A percentile compares a stretch with the other conserved stretches of the same genome.
Evolutionary conservation across 805 yeast species (phyloP).

Genomic region (Nakazawaea wyomingensis): DNA sequence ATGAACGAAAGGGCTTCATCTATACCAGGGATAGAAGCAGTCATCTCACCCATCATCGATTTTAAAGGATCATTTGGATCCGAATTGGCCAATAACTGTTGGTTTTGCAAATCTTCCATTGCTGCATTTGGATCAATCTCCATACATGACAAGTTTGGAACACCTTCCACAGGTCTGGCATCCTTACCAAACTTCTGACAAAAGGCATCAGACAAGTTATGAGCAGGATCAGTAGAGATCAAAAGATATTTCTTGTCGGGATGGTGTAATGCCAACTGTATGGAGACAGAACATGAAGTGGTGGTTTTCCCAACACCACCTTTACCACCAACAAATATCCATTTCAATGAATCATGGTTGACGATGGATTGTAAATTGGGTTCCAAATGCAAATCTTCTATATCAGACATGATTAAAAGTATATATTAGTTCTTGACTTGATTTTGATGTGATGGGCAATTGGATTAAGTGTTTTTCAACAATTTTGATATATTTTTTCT

Average conservation of each 20-base stretch:
- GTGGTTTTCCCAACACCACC: conserved; percentile 99
- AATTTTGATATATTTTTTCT: too few species aligned
- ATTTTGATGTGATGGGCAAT: too few species aligned
- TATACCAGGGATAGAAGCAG: conserved; percentile 95
- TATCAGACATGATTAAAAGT: conserved; percentile 6
- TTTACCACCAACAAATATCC: conserved; percentile 99
- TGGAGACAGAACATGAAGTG: conserved; percentile 91
- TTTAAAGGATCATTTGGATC: conserved; percentile 62
- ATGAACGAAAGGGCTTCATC: conserved; percentile 97
- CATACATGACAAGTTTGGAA: conserved; percentile 89
- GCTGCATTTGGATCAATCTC: conserved; percentile 97
- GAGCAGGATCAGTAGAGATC: conserved; percentile 98
- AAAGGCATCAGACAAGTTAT: conserved; percentile 94
- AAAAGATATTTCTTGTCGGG: conserved; percentile 77
- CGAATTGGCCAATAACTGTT: conserved; percentile 38
- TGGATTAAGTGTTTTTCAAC: too few species aligned
- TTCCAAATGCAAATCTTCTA: conserved; percentile 55
- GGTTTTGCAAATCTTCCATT: conserved; percentile 73
- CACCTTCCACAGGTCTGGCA: conserved; percentile 88
- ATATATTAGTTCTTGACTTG: too few species aligned
- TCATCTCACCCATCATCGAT: conserved; percentile 80
- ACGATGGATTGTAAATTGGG: conserved; percentile 68
- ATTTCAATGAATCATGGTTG: conserved; percentile 64
- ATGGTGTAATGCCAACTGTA: conserved; percentile 82
- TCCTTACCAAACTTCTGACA: conserved; percentile 98